phyloP scores from a whole-genome alignment of 2,329 filamentous ascomycete species.

The Stenocarpella maydis region DNA sequence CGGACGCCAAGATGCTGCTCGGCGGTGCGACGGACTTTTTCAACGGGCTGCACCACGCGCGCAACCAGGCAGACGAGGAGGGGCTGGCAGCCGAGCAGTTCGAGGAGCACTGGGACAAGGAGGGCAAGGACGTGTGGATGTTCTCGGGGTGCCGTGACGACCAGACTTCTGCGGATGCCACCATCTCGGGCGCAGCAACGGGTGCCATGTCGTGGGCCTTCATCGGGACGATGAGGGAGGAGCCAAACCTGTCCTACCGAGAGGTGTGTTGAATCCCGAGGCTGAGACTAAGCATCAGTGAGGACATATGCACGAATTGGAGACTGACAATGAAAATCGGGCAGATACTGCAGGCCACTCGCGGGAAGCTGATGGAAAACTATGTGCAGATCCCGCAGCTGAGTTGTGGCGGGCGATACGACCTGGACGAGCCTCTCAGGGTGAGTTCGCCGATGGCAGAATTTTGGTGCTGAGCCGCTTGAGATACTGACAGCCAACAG shows the following conservation, averaged over 20 bases:
- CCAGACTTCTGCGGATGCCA: constrained; percentile 50
- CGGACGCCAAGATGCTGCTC: constrained; percentile 60
- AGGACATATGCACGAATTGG: background rate
- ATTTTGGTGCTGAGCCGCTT: fast-evolving
- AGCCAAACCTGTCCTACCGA: constrained; percentile 44
- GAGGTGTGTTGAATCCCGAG: constrained; percentile 37
- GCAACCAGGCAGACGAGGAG: constrained; percentile 50
- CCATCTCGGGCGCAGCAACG: constrained; percentile 45
- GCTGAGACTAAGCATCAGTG: background rate
- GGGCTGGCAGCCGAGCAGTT: constrained; percentile 54
- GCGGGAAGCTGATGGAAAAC: constrained; percentile 37
- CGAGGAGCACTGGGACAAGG: constrained; percentile 50
- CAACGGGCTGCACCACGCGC: constrained; percentile 56
- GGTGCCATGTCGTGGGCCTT: constrained; percentile 52
- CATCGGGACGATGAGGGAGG: constrained; percentile 45
- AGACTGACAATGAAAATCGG: constrained; percentile 14
- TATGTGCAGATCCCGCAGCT: constrained; percentile 42
- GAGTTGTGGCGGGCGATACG: constrained; percentile 43
- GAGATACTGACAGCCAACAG: constrained; percentile 19
- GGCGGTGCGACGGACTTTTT: constrained; percentile 64
- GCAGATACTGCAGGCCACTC: constrained; percentile 40
- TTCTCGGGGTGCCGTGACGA: constrained; percentile 50
- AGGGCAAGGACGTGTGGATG: constrained; percentile 53
- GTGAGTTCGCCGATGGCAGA: constrained; percentile 26
- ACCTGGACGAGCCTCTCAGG: constrained; percentile 39